phyloP scores from a whole-genome alignment of 2,329 filamentous ascomycete genomes.

The Sporothrix dimorphospora region DNA sequence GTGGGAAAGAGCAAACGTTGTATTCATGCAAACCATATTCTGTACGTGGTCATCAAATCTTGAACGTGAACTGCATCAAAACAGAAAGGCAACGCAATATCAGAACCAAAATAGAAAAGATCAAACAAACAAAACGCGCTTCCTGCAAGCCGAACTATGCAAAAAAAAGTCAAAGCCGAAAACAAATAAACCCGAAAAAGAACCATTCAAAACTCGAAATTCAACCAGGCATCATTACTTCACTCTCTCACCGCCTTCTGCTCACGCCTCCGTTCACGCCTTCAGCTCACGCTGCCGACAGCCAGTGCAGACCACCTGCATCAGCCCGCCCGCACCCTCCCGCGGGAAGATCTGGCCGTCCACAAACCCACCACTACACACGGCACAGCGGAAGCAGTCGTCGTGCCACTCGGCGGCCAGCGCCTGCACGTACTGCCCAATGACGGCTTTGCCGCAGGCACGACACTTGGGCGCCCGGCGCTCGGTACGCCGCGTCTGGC shows the following conservation, averaged over 20 bases:
- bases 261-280: constrained; percentile 41
- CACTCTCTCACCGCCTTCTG: background rate
- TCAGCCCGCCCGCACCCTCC: constrained; percentile 50
- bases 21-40: background rate
- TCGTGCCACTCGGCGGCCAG: constrained; percentile 93
- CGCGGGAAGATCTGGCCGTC: constrained; percentile 69
- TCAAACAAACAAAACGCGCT: background rate
- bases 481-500: constrained; percentile 90
- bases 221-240: background rate
- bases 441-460: constrained; percentile 80
- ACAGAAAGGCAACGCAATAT: background rate
- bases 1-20: background rate
- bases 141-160: background rate
- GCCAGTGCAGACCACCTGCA: constrained; percentile 61
- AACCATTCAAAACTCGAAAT: background rate
- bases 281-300: constrained; percentile 66
- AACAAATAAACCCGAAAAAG: background rate
- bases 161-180: background rate
- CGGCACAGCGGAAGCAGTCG: constrained; percentile 81
- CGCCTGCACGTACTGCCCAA: constrained; percentile 87
- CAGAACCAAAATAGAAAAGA: background rate
- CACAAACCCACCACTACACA: constrained; percentile 62
- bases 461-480: constrained; percentile 85
- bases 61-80: constrained; percentile 15
- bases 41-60: constrained; percentile 4